A percentile compares a stretch with the other conserved stretches of the same genome.
Conservation (phyloP, 2,329 filamentous ascomycete genomes). For the Fusarium sulawesiense region DNA sequence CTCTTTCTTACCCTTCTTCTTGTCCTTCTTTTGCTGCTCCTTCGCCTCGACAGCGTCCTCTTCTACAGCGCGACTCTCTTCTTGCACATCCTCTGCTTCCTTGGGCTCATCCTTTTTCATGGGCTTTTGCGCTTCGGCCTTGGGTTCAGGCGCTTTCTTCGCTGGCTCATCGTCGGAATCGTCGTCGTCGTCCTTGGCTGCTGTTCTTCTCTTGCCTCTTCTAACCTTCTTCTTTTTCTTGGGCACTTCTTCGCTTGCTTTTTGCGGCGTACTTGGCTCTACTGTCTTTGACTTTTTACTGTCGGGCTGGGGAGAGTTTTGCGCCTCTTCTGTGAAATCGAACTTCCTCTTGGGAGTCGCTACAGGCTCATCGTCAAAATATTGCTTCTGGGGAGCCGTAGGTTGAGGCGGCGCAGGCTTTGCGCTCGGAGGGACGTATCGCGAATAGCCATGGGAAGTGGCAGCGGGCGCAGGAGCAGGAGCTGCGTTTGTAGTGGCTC, state of each 20-base stretch:
- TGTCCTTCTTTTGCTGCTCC: constrained; percentile 30
- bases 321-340: constrained; percentile 46
- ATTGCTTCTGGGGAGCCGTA: constrained; percentile 33
- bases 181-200: constrained; percentile 14
- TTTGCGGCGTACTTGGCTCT: constrained; percentile 14
- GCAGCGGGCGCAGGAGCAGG: constrained; percentile 4
- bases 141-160: constrained; percentile 25
- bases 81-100: constrained; percentile 49
- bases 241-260: constrained; percentile 25
- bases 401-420: constrained; percentile 34
- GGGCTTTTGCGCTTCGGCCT: constrained; percentile 48
- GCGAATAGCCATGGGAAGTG: constrained; percentile 52
- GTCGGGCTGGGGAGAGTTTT: constrained; percentile 46
- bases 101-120: constrained; percentile 46
- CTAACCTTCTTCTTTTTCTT: constrained; percentile 45
- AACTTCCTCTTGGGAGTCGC: constrained; percentile 53
- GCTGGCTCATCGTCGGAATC: constrained; percentile 29
- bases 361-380: constrained; percentile 47
- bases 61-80: constrained; percentile 44
- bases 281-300: constrained; percentile 52
- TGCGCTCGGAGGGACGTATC: constrained; percentile 54
- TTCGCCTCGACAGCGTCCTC: constrained; percentile 45
- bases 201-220: constrained; percentile 40
- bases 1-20: constrained; percentile 23
- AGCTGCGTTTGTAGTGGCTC: background rate